Evolutionary conservation across 2,329 filamentous ascomycete genomes (phyloP).

Genomic region (Neopestalotiopsis clavispora): DNA sequence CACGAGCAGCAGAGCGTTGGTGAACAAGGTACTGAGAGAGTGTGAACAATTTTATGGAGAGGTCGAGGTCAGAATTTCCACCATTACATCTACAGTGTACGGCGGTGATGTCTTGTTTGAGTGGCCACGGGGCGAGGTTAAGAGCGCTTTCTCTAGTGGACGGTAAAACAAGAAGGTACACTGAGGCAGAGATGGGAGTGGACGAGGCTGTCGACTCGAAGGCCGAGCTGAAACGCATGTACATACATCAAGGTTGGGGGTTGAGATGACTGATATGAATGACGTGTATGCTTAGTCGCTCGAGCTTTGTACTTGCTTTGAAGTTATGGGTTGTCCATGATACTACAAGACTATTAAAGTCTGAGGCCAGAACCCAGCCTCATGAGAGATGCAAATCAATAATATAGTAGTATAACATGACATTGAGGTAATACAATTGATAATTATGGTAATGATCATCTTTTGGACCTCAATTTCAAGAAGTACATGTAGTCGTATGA

Average conservation of each 20-base stretch:
- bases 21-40: constrained; percentile 61
- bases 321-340: background rate
- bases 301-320: background rate
- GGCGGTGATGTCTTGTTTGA: constrained; percentile 68
- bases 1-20: constrained; percentile 55
- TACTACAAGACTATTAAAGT: background rate
- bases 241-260: background rate
- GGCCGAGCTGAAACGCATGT: background rate
- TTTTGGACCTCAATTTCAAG: too few species aligned
- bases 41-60: constrained; percentile 68
- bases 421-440: background rate
- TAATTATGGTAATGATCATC: too few species aligned
- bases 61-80: constrained; percentile 64
- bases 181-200: too few species aligned
- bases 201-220: background rate
- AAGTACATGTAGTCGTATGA: too few species aligned
- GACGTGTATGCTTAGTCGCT: background rate
- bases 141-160: constrained; percentile 53
- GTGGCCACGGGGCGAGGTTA: constrained; percentile 69
- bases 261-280: background rate
- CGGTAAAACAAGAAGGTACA: background rate
- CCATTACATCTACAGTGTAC: constrained; percentile 66
- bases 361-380: background rate
- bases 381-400: background rate
- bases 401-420: background rate